Evolutionary conservation across 306 rosid species (phyloP).

Genomic region (Vicia sativa): DNA sequence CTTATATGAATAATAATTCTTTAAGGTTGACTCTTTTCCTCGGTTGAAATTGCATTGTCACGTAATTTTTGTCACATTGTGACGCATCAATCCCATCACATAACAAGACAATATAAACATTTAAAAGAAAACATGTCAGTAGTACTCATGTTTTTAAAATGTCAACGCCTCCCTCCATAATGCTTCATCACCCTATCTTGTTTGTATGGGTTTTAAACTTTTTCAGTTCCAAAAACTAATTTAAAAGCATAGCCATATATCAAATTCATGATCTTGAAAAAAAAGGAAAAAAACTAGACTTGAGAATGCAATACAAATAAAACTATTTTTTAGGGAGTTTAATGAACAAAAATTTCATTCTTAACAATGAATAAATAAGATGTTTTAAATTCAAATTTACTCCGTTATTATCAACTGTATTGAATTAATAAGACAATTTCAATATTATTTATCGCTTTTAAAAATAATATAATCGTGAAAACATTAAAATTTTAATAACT

Average conservation of each 20-base stretch:
- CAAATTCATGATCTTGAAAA: constrained; percentile 9
- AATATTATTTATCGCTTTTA: no score
- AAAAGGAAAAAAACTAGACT: neutral
- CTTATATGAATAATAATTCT: constrained; percentile 41
- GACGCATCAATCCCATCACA: constrained; percentile 55
- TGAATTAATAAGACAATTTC: no score
- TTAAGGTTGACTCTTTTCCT: constrained; percentile 72
- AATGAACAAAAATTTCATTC: no score
- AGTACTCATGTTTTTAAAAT: constrained; percentile 14
- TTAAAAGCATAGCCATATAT: constrained; percentile 38
- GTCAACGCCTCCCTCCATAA: constrained; percentile 39
- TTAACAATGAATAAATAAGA: no score
- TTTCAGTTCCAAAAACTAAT: constrained; percentile 37
- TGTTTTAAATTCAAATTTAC: no score
- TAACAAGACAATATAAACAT: constrained; percentile 57
- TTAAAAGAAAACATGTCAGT: constrained; percentile 34
- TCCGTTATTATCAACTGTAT: no score
- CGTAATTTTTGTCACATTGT: constrained; percentile 59
- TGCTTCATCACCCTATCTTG: constrained; percentile 37
- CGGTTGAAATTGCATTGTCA: constrained; percentile 56
- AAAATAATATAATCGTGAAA: no score
- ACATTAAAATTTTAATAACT: no score
- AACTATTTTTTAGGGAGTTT: no score
- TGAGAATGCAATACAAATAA: neutral
- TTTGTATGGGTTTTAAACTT: constrained; percentile 38